Base-by-base conservation (phyloP, 257 asterid genomes). In the Phtheirospermum japonicum region DNA sequence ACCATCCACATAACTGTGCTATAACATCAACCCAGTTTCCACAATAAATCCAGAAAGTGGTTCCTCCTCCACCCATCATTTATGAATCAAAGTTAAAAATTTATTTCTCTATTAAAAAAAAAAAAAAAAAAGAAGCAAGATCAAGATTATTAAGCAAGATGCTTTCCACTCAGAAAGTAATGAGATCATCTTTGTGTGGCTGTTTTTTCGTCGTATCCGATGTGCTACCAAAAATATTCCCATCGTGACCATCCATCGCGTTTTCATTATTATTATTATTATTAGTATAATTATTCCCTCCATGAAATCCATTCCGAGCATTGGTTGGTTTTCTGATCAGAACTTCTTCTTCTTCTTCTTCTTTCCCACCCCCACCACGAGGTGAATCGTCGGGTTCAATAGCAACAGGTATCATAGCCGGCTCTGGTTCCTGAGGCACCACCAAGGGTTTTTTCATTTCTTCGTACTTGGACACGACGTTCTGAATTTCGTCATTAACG, bases 401-500 rank as follows among this genome's bases (percentile, higher is more conserved):
- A 14, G 86, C 85, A 42, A 86, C 86, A 2, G 93, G 98, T 59
- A 80, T 80, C 85, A 79, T 79, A 32, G 90, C 89, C 7, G 90
- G 93, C 80, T 81, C 90, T 36, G 86, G 86, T 71, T 77, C 89
- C 68, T 72, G 72, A 26, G 75, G 80, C 51, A 64, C 83, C 33
- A 26, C 77, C 49, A 66, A 18, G 11, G 96, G 86, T 67, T 70
- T 77, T 71, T 64, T 86, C 87, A 89, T 73, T 55, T 80, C 95
- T 58, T 92, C 85, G 13, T 81, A 89, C 73, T 86, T 89, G 19
- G 82, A 69, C 39, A 92, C 65, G 36, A 76, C 94, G 68, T 85
- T 89, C 62, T 80, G 97, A 52, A 92, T 78, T 69, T 92, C 99
- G 37, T 92, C 99, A 50, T 92, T 92, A 75, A 92, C 81, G 62